Conservation (phyloP, 2,329 filamentous ascomycete species). For the Hypoxylon sp. region DNA sequence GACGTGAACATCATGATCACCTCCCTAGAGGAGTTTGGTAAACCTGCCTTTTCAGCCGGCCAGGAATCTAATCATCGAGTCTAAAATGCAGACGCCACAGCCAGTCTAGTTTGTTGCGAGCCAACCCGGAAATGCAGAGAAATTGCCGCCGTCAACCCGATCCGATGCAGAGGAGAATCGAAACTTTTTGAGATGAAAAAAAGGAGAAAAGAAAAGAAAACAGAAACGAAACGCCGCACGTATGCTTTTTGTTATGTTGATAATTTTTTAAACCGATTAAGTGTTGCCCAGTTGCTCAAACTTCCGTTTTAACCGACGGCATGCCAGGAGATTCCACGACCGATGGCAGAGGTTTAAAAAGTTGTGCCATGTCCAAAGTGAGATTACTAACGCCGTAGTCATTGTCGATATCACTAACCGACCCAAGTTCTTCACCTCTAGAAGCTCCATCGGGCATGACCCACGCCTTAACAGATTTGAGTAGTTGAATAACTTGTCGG, state of each 20-base stretch:
- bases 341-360: conserved; percentile 74
- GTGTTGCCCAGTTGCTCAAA: conserved; percentile 45
- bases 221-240: conserved; percentile 52
- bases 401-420: conserved; percentile 77
- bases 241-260: conserved; percentile 48
- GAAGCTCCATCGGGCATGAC: conserved; percentile 74
- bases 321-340: conserved; percentile 61
- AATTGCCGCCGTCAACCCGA: conserved; percentile 55
- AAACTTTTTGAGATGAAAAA: conserved; percentile 50
- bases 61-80: conserved; percentile 55
- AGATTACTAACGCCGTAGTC: conserved; percentile 74
- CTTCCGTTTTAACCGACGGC: conserved; percentile 60
- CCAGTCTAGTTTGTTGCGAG: conserved; percentile 54
- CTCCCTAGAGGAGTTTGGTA: conserved; percentile 45
- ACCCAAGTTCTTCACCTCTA: conserved; percentile 77
- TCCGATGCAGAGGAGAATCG: conserved; percentile 53
- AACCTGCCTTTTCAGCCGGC: conserved; percentile 43
- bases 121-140: conserved; percentile 56
- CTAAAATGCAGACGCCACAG: conserved; percentile 56
- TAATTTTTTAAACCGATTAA: conserved; percentile 29
- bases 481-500: conserved; percentile 70
- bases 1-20: conserved; percentile 52
- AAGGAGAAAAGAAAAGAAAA: conserved; percentile 51
- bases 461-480: conserved; percentile 73
- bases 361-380: conserved; percentile 78